Conservation (phyloP, 1,284 basidiomycete genomes). For the Exsudoporus floridanus region DNA sequence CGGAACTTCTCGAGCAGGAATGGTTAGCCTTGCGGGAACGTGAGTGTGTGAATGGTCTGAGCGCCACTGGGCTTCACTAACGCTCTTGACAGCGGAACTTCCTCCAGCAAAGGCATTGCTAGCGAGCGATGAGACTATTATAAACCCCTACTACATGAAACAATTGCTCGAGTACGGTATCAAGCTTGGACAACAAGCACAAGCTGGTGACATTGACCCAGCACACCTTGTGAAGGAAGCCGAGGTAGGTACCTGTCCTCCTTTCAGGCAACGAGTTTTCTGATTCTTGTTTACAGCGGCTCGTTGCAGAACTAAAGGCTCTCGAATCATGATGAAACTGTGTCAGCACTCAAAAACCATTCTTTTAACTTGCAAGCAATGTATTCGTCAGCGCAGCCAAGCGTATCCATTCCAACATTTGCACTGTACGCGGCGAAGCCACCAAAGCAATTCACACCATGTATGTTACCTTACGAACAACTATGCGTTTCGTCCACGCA, state of each 20-base stretch:
- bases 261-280: background rate
- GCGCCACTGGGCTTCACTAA: constrained; percentile 21
- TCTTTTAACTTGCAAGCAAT: constrained; percentile 23
- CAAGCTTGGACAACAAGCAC: constrained; percentile 45
- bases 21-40: constrained; percentile 65
- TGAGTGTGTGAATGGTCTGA: constrained; percentile 26
- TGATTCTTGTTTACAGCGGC: constrained; percentile 28
- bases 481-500: constrained; percentile 15
- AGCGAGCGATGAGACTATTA: constrained; percentile 60
- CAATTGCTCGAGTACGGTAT: constrained; percentile 70
- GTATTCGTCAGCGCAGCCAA: constrained; percentile 29
- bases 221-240: constrained; percentile 47
- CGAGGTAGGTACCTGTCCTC: constrained; percentile 40
- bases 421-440: constrained; percentile 32
- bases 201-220: constrained; percentile 39
- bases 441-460: constrained; percentile 25
- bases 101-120: constrained; percentile 39
- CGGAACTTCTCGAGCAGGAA: constrained; percentile 63
- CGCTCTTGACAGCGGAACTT: constrained; percentile 19
- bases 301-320: constrained; percentile 39
- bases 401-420: constrained; percentile 25
- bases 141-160: constrained; percentile 72
- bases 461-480: constrained; percentile 33
- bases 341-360: constrained; percentile 1
- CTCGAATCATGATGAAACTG: constrained; percentile 32